Evolutionary conservation across 225 moss, liverwort and hornwort genomes (phyloP).

Genomic region (Takakia lepidozioides): DNA sequence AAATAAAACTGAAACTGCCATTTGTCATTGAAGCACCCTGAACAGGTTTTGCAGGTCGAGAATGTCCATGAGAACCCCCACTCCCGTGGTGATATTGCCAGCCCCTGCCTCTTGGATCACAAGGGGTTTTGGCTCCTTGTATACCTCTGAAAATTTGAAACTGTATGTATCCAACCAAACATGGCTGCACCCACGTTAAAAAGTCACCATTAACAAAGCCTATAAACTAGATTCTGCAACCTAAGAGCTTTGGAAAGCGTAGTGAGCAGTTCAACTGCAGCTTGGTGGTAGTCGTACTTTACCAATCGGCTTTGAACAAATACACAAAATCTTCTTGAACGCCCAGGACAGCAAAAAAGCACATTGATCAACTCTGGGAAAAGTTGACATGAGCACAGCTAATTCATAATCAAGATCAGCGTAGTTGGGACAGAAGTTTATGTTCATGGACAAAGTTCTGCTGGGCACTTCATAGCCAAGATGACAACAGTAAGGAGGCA

Average conservation of each 20-base stretch:
- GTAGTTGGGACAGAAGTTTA: background rate
- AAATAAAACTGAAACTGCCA: background rate
- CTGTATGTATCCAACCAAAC: conserved; percentile 11
- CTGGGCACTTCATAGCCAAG: background rate
- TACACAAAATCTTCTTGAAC: too few species aligned
- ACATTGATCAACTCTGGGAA: too few species aligned
- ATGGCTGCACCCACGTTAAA: background rate
- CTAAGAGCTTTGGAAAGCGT: background rate
- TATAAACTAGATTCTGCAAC: background rate
- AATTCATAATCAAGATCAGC: background rate
- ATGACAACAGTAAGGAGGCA: background rate
- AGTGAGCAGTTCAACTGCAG: too few species aligned
- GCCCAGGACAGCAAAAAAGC: too few species aligned
- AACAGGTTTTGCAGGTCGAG: conserved; percentile 28
- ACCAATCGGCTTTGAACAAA: too few species aligned
- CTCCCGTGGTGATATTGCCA: conserved; percentile 27
- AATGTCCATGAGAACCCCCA: conserved; percentile 29
- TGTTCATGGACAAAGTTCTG: background rate
- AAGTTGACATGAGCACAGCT: too few species aligned
- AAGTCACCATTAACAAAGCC: background rate
- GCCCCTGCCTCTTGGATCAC: conserved; percentile 37
- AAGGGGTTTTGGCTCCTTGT: conserved; percentile 17
- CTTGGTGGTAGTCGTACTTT: too few species aligned
- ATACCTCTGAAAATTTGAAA: conserved; percentile 21
- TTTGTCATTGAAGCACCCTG: background rate